Evolutionary conservation across 495 filamentous ascomycete species (phyloP).

Genomic region (Trichoderma asperelloides): DNA sequence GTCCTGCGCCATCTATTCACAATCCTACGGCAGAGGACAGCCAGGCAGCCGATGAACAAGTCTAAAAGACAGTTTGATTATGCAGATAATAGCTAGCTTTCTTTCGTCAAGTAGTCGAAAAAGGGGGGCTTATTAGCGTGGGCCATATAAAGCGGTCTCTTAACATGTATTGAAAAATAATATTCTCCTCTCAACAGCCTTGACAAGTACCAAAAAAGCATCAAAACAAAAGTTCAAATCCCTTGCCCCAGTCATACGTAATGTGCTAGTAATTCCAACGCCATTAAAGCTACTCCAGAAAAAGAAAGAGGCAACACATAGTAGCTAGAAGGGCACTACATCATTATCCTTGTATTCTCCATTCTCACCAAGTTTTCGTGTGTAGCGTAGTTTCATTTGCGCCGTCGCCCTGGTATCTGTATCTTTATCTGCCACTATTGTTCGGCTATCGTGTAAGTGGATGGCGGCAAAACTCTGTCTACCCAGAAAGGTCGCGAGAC

Average conservation of each 20-base stretch:
- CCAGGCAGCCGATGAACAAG: slow-evolving; percentile 12
- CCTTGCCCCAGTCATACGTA: neutral
- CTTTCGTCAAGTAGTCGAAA: too few relatives aligned
- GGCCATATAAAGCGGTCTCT: neutral
- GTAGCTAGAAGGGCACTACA: neutral
- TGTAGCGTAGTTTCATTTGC: neutral
- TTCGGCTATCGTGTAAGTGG: neutral
- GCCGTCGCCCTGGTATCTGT: neutral
- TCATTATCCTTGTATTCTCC: neutral
- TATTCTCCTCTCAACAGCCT: too few relatives aligned
- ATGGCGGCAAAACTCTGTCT: neutral
- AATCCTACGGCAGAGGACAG: slow-evolving; percentile 17
- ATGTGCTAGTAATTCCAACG: neutral
- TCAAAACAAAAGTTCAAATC: neutral
- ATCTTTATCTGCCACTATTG: neutral
- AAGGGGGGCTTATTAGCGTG: neutral
- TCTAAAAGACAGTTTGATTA: neutral
- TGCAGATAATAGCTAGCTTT: neutral
- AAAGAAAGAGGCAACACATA: neutral
- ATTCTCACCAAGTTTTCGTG: neutral
- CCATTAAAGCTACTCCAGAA: neutral
- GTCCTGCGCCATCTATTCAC: slow-evolving; percentile 27
- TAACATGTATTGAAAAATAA: too few relatives aligned
- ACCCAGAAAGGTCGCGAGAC: neutral
- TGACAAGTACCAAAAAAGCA: neutral